Evolutionary conservation across 495 filamentous ascomycete genomes (phyloP).

Genomic region (Penicillium daleae): DNA sequence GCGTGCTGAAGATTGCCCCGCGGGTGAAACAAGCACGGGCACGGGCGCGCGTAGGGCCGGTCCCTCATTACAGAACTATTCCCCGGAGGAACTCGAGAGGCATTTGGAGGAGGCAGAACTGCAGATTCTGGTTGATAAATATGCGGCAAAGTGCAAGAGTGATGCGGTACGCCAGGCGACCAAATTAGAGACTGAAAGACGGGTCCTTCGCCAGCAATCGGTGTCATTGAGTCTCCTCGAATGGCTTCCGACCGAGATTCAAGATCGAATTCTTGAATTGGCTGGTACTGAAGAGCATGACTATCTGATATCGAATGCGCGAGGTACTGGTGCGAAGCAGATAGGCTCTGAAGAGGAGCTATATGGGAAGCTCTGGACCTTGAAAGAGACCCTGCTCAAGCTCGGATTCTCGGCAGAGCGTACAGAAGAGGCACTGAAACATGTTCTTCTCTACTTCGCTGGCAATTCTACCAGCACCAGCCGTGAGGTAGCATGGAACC

Average conservation of each 20-base stretch:
- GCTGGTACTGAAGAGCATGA: slow-evolving; percentile 48
- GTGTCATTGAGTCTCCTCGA: slow-evolving; percentile 68
- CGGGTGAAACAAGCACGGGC: slow-evolving; percentile 13
- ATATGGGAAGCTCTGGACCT: slow-evolving; percentile 75
- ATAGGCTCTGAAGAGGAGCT: slow-evolving; percentile 69
- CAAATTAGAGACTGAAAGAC: slow-evolving; percentile 76
- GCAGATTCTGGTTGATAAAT: slow-evolving; percentile 80
- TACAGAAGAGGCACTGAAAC: slow-evolving; percentile 66
- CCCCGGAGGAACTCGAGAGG: slow-evolving; percentile 81
- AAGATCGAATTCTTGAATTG: slow-evolving; percentile 71
- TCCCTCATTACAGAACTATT: slow-evolving; percentile 55
- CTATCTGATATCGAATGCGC: slow-evolving; percentile 35
- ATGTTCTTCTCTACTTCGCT: slow-evolving; percentile 61
- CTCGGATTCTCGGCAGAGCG: slow-evolving; percentile 67
- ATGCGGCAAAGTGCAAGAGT: slow-evolving; percentile 68
- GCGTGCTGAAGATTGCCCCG: slow-evolving; percentile 24
- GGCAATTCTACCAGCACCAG: slow-evolving; percentile 49
- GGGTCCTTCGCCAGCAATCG: slow-evolving; percentile 74
- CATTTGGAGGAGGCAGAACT: slow-evolving; percentile 82
- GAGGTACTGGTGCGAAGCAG: slow-evolving; percentile 34
- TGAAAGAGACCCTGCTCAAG: slow-evolving; percentile 68
- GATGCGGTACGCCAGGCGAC: slow-evolving; percentile 69
- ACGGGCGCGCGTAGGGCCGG: slow-evolving; percentile 19
- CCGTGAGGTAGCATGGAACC: slow-evolving; percentile 77
- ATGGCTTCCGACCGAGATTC: slow-evolving; percentile 80